Percentiles rank a stretch among this genome's conserved stretches.
phyloP scores from a whole-genome alignment of 2,329 filamentous ascomycete species.

The Dothistroma septosporum region DNA sequence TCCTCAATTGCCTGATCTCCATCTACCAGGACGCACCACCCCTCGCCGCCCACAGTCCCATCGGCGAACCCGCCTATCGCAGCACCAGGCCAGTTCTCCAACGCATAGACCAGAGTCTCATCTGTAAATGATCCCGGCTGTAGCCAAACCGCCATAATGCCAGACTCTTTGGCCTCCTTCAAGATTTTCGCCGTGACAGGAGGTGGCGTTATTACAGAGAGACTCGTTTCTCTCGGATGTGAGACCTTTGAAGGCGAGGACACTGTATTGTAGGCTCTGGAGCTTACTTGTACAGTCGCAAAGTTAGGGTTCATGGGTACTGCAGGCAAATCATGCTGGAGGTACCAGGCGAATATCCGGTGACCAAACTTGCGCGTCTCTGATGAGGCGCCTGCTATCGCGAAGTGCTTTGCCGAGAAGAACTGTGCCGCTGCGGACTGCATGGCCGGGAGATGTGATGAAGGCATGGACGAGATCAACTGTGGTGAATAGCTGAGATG shows the following conservation, averaged over 20 bases:
- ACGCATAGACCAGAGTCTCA: conserved; percentile 66
- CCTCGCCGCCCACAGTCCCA: conserved; percentile 64
- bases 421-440: conserved; percentile 71
- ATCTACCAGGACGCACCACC: conserved; percentile 86
- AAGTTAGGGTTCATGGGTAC: conserved; percentile 78
- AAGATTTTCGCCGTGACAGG: conserved; percentile 69
- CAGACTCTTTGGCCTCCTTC: conserved; percentile 69
- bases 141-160: conserved; percentile 75
- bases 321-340: conserved; percentile 67
- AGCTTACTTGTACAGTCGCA: conserved; percentile 59
- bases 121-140: conserved; percentile 87
- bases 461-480: background rate
- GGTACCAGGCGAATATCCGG: conserved; percentile 89
- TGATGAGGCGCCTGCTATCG: conserved; percentile 85
- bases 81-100: conserved; percentile 60
- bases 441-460: conserved; percentile 41
- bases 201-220: conserved; percentile 87
- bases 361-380: conserved; percentile 84
- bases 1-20: conserved; percentile 62
- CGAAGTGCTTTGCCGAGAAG: conserved; percentile 75
- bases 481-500: too few relatives aligned
- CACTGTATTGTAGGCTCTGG: conserved; percentile 59
- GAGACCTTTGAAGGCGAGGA: conserved; percentile 62
- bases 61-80: conserved; percentile 64
- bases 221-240: conserved; percentile 63